These are phyloP conservation scores for Russula earlei DNA, from an alignment of 768 basidiomycete genomes.

Conservation along the genomic window DNA sequence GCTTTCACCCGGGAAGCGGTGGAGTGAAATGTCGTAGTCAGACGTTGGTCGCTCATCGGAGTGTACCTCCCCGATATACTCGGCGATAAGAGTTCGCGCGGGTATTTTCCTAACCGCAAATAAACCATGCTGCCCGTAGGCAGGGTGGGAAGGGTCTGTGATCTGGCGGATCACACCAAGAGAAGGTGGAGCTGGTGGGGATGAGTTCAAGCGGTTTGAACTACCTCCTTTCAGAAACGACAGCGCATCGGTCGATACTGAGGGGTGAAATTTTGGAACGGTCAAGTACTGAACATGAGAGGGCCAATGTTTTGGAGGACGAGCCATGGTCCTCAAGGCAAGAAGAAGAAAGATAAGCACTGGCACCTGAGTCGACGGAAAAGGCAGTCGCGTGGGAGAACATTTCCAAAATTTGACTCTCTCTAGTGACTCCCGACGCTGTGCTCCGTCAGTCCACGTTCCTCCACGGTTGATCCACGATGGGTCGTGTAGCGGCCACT, in stretches of 20 bases:
- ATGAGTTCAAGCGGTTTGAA: constrained; percentile 4
- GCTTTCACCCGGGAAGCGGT: constrained; percentile 46
- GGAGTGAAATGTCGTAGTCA: constrained; percentile 86
- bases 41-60: constrained; percentile 60
- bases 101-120: constrained; percentile 69
- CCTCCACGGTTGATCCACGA: constrained; percentile 24
- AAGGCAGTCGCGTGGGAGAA: neutral
- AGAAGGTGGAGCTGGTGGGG: constrained; percentile 18
- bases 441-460: constrained; percentile 6
- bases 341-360: no score
- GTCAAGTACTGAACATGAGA: constrained; percentile 44
- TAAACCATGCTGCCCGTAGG: constrained; percentile 62
- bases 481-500: constrained; percentile 66
- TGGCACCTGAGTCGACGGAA: neutral
- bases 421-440: neutral
- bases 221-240: constrained; percentile 15
- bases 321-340: neutral
- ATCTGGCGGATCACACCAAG: constrained; percentile 52
- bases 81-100: constrained; percentile 56
- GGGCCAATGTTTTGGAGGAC: constrained; percentile 40
- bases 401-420: neutral
- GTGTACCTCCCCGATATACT: constrained; percentile 82
- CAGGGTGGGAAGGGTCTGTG: constrained; percentile 50
- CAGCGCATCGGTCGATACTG: constrained; percentile 39
- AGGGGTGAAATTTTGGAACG: constrained; percentile 44